These are phyloP conservation scores for Plantago coronopus DNA, from an alignment of 305 asterid genomes.

Conservation along the genomic window DNA sequence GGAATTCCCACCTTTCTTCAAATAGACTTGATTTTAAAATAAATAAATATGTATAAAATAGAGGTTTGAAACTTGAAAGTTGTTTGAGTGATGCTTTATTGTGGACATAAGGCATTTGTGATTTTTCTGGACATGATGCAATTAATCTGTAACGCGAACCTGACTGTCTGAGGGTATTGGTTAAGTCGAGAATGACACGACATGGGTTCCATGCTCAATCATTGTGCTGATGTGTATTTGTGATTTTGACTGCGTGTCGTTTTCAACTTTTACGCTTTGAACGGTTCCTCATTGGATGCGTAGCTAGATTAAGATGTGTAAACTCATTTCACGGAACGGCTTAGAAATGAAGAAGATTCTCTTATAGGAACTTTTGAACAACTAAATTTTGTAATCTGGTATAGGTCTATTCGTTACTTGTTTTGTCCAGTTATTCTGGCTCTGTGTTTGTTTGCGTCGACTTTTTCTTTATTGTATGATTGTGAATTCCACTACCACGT, in stretches of 20 bases:
- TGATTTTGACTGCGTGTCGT: neutral
- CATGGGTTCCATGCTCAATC: neutral
- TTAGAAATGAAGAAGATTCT: neutral
- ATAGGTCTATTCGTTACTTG: neutral
- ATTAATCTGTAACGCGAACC: neutral
- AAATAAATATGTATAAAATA: conserved; percentile 3
- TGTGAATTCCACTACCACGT: neutral
- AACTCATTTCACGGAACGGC: neutral
- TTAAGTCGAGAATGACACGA: neutral
- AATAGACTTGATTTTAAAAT: neutral
- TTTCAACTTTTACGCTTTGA: no score
- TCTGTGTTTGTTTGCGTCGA: neutral
- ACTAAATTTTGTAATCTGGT: neutral
- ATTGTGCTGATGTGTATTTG: neutral
- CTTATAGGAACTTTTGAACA: neutral
- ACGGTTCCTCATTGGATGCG: neutral
- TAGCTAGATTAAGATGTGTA: neutral
- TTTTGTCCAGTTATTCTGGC: neutral
- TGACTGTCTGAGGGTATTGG: neutral
- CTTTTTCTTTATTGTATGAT: neutral
- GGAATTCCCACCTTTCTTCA: conserved; percentile 25
- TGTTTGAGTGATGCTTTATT: neutral
- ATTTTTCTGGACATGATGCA: neutral
- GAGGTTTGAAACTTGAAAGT: neutral
- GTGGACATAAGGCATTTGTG: no score